Conservation (phyloP, 2,329 filamentous ascomycete genomes). For the Kalmusia sp. region DNA sequence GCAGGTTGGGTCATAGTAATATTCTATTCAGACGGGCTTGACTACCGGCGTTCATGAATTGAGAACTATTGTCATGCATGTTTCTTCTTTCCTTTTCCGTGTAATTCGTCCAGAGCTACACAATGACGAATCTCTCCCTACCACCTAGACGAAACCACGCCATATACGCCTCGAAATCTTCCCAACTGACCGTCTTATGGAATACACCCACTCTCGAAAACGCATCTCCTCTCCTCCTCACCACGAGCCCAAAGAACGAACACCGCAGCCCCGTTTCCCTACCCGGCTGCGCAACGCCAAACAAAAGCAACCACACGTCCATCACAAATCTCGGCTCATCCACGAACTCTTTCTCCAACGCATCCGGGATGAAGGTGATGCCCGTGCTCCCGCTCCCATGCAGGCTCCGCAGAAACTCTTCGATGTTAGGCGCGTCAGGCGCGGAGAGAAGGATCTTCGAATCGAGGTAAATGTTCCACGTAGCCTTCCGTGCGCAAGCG, state of each 20-base stretch:
- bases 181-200: background rate
- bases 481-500: background rate
- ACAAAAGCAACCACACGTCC: background rate
- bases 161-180: background rate
- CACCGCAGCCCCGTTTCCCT: background rate
- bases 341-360: slow-evolving; percentile 1
- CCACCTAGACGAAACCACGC: background rate
- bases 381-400: background rate
- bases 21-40: too few relatives aligned
- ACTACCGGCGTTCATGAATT: too few relatives aligned
- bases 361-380: background rate
- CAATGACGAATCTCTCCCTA: background rate
- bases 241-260: background rate
- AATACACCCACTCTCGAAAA: background rate
- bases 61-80: too few relatives aligned
- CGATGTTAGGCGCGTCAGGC: background rate
- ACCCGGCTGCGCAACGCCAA: background rate
- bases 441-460: background rate
- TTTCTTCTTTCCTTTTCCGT: too few relatives aligned
- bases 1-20: too few relatives aligned
- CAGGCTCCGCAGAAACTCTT: background rate
- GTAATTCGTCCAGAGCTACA: too few relatives aligned
- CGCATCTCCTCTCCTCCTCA: background rate
- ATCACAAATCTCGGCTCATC: background rate
- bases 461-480: background rate